Conservation (phyloP, 208 protist genomes). For the Wallacemonas sp. region DNA sequence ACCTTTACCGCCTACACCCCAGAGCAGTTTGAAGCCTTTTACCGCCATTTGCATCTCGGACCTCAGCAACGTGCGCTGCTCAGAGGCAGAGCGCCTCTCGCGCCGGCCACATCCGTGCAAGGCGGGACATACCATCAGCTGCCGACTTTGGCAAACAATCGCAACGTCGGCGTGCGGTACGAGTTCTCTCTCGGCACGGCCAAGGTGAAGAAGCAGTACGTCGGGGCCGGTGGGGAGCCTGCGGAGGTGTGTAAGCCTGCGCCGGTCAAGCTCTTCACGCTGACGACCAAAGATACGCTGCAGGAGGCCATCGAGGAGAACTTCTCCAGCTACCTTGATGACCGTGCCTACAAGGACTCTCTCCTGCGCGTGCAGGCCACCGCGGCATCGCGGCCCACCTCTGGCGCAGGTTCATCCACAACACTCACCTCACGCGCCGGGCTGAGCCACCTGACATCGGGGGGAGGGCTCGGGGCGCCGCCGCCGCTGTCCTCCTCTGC, state of each 20-base stretch:
- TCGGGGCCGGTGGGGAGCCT: not conserved
- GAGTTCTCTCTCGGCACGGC: constrained; percentile 11
- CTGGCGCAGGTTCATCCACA: too few species aligned
- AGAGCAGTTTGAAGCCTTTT: constrained; percentile 71
- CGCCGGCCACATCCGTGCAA: constrained; percentile 47
- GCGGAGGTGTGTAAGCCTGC: constrained; percentile 17
- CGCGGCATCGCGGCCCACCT: not conserved
- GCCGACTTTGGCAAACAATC: constrained; percentile 3
- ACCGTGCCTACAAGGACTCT: constrained; percentile 52
- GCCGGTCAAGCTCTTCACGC: constrained; percentile 86
- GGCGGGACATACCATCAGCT: constrained; percentile 75
- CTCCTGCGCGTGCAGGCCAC: constrained; percentile 1
- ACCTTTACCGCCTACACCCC: constrained; percentile 57
- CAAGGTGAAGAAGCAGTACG: constrained; percentile 5
- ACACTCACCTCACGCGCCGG: not conserved
- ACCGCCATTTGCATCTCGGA: constrained; percentile 53
- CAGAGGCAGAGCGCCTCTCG: constrained; percentile 66
- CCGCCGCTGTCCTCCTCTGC: constrained; percentile 1
- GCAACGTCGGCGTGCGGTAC: constrained; percentile 9
- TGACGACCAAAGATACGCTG: constrained; percentile 60
- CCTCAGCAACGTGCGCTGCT: constrained; percentile 50
- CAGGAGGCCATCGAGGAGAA: constrained; percentile 57
- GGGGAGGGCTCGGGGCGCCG: not conserved
- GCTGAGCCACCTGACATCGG: not conserved
- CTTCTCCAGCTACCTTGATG: constrained; percentile 68